Evolutionary conservation across 2,329 filamentous ascomycete species (phyloP).

Genomic region (Fusarium mangiferae): DNA sequence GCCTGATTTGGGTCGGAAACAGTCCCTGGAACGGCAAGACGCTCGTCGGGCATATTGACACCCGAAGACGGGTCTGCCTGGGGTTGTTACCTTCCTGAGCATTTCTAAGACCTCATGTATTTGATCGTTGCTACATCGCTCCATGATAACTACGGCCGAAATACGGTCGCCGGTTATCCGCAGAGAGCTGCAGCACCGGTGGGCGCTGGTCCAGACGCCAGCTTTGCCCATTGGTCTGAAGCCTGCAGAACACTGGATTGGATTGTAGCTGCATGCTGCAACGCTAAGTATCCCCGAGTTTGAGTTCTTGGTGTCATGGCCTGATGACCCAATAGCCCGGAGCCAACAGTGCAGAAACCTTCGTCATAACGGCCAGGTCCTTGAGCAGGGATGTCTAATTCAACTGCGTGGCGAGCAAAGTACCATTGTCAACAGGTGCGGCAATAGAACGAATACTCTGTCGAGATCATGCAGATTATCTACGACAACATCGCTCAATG

Average conservation of each 20-base stretch:
- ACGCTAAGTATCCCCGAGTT: slow-evolving; percentile 40
- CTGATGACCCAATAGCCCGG: slow-evolving; percentile 32
- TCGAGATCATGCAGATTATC: slow-evolving; percentile 3
- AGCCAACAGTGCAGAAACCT: slow-evolving; percentile 17
- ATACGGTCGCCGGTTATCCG: slow-evolving; percentile 2
- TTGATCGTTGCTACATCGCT: slow-evolving; percentile 1
- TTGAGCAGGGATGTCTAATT: slow-evolving; percentile 4
- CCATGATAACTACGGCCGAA: slow-evolving; percentile 17
- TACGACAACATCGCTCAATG: neutral
- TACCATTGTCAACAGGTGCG: neutral
- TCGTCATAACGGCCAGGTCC: slow-evolving; percentile 29
- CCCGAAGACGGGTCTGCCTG: slow-evolving; percentile 1
- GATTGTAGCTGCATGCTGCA: slow-evolving; percentile 38
- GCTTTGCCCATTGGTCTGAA: slow-evolving; percentile 7
- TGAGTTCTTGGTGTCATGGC: slow-evolving; percentile 19
- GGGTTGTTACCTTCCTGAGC: neutral
- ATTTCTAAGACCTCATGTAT: neutral
- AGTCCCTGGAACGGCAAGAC: slow-evolving; percentile 28
- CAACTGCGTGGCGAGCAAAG: slow-evolving; percentile 2
- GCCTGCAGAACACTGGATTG: neutral
- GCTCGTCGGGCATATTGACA: slow-evolving; percentile 1
- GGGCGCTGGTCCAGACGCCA: slow-evolving; percentile 2
- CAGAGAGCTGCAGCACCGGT: neutral
- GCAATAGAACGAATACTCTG: neutral
- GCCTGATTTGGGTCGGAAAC: slow-evolving; percentile 21